Conservation (phyloP, 2,329 filamentous ascomycete species). For the Colletotrichum gigasporum region DNA sequence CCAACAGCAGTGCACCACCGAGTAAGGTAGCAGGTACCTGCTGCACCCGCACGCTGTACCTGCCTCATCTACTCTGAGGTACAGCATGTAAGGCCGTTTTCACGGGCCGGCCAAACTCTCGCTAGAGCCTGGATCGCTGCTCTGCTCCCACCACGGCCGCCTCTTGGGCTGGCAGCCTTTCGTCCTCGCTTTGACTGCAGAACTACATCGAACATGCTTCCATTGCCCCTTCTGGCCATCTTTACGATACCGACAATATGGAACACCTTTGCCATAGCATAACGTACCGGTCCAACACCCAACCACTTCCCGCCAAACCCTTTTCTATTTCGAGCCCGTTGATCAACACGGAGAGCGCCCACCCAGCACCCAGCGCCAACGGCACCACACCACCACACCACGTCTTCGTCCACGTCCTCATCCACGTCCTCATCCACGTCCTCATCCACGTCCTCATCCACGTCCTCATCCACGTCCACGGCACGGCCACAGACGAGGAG, state of each 20-base stretch:
- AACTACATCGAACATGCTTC: constrained; percentile 20
- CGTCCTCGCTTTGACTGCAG: constrained; percentile 24
- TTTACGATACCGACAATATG: constrained; percentile 22
- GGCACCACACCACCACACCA: neutral
- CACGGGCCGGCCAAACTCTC: constrained; percentile 23
- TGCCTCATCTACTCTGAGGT: neutral
- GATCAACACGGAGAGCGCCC: constrained; percentile 2
- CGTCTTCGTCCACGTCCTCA: neutral
- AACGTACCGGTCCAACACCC: constrained; percentile 5
- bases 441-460: neutral
- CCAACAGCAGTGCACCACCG: too few relatives aligned
- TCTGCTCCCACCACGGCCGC: neutral
- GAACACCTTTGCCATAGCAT: constrained; percentile 13
- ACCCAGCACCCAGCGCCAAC: neutral
- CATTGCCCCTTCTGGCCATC: constrained; percentile 15
- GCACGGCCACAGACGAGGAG: neutral
- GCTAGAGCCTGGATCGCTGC: constrained; percentile 15
- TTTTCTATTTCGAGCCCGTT: constrained; percentile 11
- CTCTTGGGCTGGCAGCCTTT: neutral
- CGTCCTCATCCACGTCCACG: neutral
- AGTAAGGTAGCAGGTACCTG: too few relatives aligned
- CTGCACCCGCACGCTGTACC: too few relatives aligned
- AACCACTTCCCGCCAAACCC: neutral
- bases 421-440: neutral
- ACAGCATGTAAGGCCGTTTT: constrained; percentile 4